Evolutionary conservation across 305 asterid species (phyloP).

Genomic region (Solanum hybrid): DNA sequence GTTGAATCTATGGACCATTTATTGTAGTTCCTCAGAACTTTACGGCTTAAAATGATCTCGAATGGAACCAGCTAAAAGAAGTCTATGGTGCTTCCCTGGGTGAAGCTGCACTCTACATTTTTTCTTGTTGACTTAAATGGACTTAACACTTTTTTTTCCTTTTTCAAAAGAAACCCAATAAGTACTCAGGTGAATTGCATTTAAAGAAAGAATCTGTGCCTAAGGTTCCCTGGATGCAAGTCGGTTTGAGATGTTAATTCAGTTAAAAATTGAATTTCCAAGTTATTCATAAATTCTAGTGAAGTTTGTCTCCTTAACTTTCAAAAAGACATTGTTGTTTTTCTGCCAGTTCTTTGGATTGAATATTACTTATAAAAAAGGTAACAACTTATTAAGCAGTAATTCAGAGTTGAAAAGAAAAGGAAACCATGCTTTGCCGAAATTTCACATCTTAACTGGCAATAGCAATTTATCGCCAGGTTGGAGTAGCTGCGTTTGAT

Average conservation of each 20-base stretch:
- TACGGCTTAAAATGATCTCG: background rate
- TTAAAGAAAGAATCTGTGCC: background rate
- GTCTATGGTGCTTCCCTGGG: background rate
- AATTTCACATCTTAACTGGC: background rate
- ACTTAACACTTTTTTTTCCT: background rate
- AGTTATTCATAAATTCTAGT: background rate
- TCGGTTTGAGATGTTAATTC: background rate
- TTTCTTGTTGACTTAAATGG: background rate
- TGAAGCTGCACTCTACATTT: background rate
- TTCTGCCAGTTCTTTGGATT: background rate
- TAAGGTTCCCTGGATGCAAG: background rate
- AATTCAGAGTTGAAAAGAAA: background rate
- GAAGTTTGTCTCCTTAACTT: background rate
- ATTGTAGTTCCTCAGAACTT: background rate
- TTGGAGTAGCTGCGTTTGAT: slow-evolving; percentile 95
- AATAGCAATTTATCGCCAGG: slow-evolving; percentile 29
- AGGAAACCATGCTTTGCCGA: background rate
- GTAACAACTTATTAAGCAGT: background rate
- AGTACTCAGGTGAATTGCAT: background rate
- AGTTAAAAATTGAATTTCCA: background rate
- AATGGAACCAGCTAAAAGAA: background rate
- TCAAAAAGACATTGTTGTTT: background rate
- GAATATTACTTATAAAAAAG: background rate
- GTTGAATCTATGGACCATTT: background rate
- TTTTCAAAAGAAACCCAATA: background rate